Base-by-base conservation (phyloP, 1,284 basidiomycete genomes). In the Stygiomarasmius scandens region DNA sequence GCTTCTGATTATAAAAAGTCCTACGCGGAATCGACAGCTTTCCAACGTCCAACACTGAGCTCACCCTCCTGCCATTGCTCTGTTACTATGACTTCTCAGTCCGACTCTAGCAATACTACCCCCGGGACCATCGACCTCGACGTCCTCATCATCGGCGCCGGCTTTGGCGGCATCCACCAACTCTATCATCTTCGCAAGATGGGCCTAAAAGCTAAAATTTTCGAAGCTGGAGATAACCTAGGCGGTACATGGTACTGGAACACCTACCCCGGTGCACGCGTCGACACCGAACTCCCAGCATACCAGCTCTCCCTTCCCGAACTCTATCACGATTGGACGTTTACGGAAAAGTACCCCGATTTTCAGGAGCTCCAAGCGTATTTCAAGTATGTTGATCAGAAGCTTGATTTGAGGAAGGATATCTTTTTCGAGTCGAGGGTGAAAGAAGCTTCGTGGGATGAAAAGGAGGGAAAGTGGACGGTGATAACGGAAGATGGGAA, bases 321-420 rank as follows among this genome's bases (percentile, higher is more conserved):
- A 23, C 44, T 69, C n/a, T 69, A 67, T 66, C 64, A 61, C 46
- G 65, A 66, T 14, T 69, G 67, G 66, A 64, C 50, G 16, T 69
- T 60, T 63, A 58, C 58, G 11, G 65, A 69, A 34, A 57, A 61
- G 10, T 69, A 63, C 38, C 66, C 68, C n/a, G 59, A 54, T 22
- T 44, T 59, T 43, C 38, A 62, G 36, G 67, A 69, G 56, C 59
- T 69, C 14, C 49, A 58, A 29, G 48, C 59, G 11, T 69, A 69
- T 38, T 69, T 69, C 43, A 47, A 56, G 8, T 61, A 68, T 34
- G 60, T 66, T 36, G 65, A 66, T 36, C 57, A 65, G 55, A 69
- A 68, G 43, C 62, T 69, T 20, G 63, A 66, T 34, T 53, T 69
- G n/a, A 61, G 57, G 11, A 63, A 64, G 25, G 67, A 69, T 29